These are phyloP conservation scores for Colletotrichum agaves DNA, from an alignment of 2,329 filamentous ascomycete species.

Conservation along the genomic window DNA sequence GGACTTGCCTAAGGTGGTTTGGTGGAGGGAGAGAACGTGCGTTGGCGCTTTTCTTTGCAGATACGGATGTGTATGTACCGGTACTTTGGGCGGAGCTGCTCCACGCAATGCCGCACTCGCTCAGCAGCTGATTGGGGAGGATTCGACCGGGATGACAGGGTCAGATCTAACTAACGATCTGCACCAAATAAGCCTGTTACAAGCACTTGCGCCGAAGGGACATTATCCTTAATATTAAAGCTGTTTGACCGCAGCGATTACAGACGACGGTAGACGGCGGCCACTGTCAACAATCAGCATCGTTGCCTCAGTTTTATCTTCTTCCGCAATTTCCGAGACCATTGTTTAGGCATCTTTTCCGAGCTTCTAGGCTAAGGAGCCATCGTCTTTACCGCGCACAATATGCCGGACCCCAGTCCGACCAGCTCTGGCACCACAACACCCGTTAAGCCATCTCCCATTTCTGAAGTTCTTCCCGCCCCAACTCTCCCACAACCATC, in stretches of 20 bases:
- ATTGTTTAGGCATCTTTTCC: not conserved
- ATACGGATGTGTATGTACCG: constrained; percentile 21
- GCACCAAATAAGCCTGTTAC: not conserved
- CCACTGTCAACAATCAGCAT: not conserved
- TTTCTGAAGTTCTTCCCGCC: not conserved
- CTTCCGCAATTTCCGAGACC: not conserved
- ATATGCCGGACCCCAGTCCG: constrained; percentile 21
- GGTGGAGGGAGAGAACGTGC: not conserved
- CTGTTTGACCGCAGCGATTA: not conserved
- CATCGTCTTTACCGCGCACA: not conserved
- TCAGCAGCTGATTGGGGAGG: constrained; percentile 7
- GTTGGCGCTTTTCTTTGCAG: not conserved
- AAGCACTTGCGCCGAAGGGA: not conserved
- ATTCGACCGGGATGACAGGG: not conserved
- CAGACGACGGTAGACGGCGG: not conserved
- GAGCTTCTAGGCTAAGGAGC: not conserved
- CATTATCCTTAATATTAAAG: constrained; percentile 10
- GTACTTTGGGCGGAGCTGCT: constrained; percentile 28
- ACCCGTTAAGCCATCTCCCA: constrained; percentile 10
- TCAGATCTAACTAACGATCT: constrained; percentile 4
- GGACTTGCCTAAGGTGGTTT: constrained; percentile 17
- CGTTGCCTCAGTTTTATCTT: not conserved
- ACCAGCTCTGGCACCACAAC: constrained; percentile 22
- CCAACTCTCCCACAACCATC: not conserved
- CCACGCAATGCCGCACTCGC: constrained; percentile 7